Conservation (phyloP, 768 basidiomycete genomes). For the Lepiota brunneoincarnata region DNA sequence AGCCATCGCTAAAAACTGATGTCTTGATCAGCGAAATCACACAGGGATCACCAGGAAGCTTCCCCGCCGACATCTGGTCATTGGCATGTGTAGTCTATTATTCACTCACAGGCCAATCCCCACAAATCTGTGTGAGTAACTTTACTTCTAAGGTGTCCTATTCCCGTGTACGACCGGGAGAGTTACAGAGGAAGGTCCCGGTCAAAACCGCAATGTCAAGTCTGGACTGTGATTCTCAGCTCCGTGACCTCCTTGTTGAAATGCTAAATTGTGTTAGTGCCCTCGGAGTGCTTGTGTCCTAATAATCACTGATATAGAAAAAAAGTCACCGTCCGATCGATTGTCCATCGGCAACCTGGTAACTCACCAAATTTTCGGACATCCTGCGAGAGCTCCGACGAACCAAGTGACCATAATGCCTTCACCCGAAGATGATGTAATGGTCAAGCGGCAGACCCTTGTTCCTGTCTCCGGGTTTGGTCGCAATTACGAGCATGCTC, state of each 20-base stretch:
- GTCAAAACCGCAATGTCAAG: background rate
- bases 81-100: conserved; percentile 38
- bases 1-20: background rate
- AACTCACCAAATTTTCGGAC: background rate
- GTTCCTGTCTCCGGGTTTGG: background rate
- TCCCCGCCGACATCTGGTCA: conserved; percentile 45
- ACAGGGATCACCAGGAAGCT: conserved; percentile 27
- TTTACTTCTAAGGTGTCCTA: conserved; percentile 18
- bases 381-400: background rate
- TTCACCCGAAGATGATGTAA: too few relatives aligned
- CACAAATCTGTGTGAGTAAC: conserved; percentile 10
- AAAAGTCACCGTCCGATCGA: background rate
- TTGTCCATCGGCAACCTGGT: background rate
- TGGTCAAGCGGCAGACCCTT: too few relatives aligned
- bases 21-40: conserved; percentile 35
- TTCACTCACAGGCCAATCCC: conserved; percentile 31
- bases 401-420: too few relatives aligned
- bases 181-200: background rate
- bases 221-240: background rate
- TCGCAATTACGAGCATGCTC: background rate
- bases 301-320: background rate
- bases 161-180: background rate
- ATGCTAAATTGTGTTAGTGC: background rate
- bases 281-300: background rate
- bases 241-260: conserved; percentile 1